Base-by-base conservation (phyloP, 139 green algal genomes). In the Coelastrella sp. region DNA sequence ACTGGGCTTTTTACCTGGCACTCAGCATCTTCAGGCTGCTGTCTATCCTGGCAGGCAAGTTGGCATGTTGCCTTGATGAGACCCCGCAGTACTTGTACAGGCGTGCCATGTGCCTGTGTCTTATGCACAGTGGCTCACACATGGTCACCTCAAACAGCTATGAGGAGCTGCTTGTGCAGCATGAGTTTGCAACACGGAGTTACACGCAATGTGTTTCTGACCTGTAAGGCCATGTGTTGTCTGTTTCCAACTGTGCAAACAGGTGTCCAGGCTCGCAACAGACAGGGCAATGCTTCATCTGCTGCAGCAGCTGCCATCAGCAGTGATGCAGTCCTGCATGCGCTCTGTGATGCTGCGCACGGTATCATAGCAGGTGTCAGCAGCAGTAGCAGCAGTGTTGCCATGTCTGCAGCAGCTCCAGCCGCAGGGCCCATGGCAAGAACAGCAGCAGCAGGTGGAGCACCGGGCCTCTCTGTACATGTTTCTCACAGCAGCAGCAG, bases 1-100 rank as follows among this genome's bases (percentile, higher is more conserved):
- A 94, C 66, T 99, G 97, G 97, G 90, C 91, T 6, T 99, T 99
- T 94, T 99, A 99, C 93, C 88, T 99, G 59, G 97, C 95, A 0
- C 95, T 99, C 4, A 95, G 94, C 7, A 91, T 99, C 24, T 99
- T 99, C 93, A 94, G 98, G 7, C 92, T 96, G 19, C 95, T 97
- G 19, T 93, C 98, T 72, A 99, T 99, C 88, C 88, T 99, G 70
- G 98, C 97, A 0, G 89, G 83, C 49, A 25, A 25, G 20, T n/a
- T 19, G 17, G 72, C 72, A 25, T 73, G 65, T 73, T 73, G 65
- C 14, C 65, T 17, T 73, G 65, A 73, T 73, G 3, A 17, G 14
- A n/a, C 35, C 35, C 35, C 3, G 35, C 35, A 49, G 35, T 3
- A 49, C 3, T 49, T 49, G 35, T 49, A 49, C 35, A 49, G 35